Percentiles rank a stretch among this genome's conserved stretches.
These are phyloP conservation scores for Rhodofomes roseus DNA, from an alignment of 1,284 basidiomycete species.

Conservation along the genomic window DNA sequence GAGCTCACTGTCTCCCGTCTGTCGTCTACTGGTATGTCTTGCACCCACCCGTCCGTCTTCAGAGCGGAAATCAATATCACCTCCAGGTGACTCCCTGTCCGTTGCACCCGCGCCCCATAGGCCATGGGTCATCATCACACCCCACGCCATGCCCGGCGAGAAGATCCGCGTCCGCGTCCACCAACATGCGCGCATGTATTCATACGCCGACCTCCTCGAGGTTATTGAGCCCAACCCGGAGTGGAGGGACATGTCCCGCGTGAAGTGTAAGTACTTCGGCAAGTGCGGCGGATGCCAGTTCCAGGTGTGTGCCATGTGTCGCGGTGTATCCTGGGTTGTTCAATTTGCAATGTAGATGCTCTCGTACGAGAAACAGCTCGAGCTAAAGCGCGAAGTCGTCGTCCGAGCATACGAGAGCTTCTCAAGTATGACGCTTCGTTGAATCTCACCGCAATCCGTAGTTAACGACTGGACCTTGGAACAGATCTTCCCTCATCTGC, in stretches of 20 bases:
- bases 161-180: constrained; percentile 70
- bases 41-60: neutral
- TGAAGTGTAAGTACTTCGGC: constrained; percentile 86
- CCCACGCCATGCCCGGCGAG: constrained; percentile 83
- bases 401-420: constrained; percentile 82
- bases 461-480: neutral
- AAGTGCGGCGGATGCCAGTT: constrained; percentile 79
- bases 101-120: constrained; percentile 42
- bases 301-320: constrained; percentile 42
- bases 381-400: constrained; percentile 86
- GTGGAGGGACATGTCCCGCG: constrained; percentile 60
- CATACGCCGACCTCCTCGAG: constrained; percentile 73
- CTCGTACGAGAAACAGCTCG: constrained; percentile 83
- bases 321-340: neutral
- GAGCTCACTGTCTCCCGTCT: constrained; percentile 64
- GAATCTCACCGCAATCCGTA: neutral
- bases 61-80: too few relatives aligned
- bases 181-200: constrained; percentile 63
- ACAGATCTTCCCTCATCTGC: constrained; percentile 52
- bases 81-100: constrained; percentile 71
- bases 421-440: constrained; percentile 45
- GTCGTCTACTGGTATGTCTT: constrained; percentile 55
- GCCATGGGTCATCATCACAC: constrained; percentile 79
- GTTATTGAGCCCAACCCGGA: constrained; percentile 63
- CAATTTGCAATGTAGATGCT: constrained; percentile 59